Percentiles rank a stretch among this genome's conserved stretches.
These are phyloP conservation scores for Epichloe bromicola DNA, from an alignment of 2,329 filamentous ascomycete species.

Conservation along the genomic window DNA sequence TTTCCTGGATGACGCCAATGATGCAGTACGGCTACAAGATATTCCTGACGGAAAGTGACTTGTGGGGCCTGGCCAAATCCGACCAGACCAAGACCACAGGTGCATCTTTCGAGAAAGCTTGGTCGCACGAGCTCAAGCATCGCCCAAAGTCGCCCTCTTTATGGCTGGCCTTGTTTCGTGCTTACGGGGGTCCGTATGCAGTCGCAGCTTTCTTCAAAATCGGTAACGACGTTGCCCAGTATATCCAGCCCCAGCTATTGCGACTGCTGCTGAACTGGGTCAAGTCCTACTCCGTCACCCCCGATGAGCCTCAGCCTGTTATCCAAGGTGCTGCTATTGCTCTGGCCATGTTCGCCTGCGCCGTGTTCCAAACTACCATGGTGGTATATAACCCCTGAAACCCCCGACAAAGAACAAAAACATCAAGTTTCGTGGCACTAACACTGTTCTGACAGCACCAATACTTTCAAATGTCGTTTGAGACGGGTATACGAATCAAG, in stretches of 20 bases:
- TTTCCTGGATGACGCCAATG: conserved; percentile 97
- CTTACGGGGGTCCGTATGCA: conserved; percentile 76
- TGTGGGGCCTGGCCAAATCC: conserved; percentile 76
- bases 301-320: conserved; percentile 55
- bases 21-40: conserved; percentile 92
- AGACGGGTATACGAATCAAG: conserved; percentile 95
- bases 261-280: conserved; percentile 76
- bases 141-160: conserved; percentile 50
- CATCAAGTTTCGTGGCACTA: not conserved
- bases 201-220: conserved; percentile 76
- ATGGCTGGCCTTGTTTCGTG: conserved; percentile 73
- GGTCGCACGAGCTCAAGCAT: conserved; percentile 60
- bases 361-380: conserved; percentile 73
- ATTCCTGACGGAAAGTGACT: conserved; percentile 83
- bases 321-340: conserved; percentile 80
- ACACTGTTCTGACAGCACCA: conserved; percentile 45
- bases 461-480: conserved; percentile 92
- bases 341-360: conserved; percentile 81
- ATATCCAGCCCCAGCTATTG: conserved; percentile 82
- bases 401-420: not conserved
- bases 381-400: conserved; percentile 34
- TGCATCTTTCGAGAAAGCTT: conserved; percentile 56
- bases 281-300: conserved; percentile 51
- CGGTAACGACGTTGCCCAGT: conserved; percentile 75
- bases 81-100: conserved; percentile 71